Conservation (phyloP, 139 green algal genomes). For the Mychonastes homosphaera region DNA sequence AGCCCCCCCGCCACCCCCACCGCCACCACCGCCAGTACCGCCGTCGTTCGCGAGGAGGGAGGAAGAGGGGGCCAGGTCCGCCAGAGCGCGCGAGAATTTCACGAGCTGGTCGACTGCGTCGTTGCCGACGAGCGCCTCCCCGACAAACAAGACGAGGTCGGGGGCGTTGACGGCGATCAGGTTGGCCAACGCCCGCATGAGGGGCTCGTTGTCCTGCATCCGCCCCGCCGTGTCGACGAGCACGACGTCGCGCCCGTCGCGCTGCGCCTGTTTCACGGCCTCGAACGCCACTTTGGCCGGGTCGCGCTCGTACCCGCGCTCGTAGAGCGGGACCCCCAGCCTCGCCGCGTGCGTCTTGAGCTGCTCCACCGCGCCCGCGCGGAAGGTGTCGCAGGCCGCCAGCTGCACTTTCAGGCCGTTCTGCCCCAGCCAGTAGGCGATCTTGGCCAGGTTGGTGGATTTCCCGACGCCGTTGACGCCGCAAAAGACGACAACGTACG, state of each 20-base stretch:
- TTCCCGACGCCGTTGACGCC: conserved; percentile 99
- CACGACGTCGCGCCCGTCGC: conserved; percentile 74
- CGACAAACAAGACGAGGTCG: conserved; percentile 96
- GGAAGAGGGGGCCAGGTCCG: conserved; percentile 42
- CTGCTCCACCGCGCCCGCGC: conserved; percentile 94
- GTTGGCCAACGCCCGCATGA: conserved; percentile 93
- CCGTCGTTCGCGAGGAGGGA: no score
- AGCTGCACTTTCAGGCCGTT: conserved; percentile 74
- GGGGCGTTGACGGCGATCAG: conserved; percentile 90
- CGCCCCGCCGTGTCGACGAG: conserved; percentile 95
- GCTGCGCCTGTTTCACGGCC: conserved; percentile 70
- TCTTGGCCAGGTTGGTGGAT: conserved; percentile 96
- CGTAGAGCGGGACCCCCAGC: conserved; percentile 82
- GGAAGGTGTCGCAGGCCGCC: conserved; percentile 96
- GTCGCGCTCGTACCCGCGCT: conserved; percentile 98
- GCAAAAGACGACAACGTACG: conserved; percentile 95
- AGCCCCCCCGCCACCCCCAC: no score
- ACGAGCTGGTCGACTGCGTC: conserved; percentile 97
- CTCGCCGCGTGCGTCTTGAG: conserved; percentile 88
- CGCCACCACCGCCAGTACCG: no score
- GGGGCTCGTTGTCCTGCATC: conserved; percentile 95
- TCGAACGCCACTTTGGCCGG: conserved; percentile 80
- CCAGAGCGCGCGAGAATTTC: conserved; percentile 88
- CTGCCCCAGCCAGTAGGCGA: conserved; percentile 91
- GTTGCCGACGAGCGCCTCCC: conserved; percentile 97